phyloP scores from a whole-genome alignment of 1,284 basidiomycete species.

The Tylopilus sp. region DNA sequence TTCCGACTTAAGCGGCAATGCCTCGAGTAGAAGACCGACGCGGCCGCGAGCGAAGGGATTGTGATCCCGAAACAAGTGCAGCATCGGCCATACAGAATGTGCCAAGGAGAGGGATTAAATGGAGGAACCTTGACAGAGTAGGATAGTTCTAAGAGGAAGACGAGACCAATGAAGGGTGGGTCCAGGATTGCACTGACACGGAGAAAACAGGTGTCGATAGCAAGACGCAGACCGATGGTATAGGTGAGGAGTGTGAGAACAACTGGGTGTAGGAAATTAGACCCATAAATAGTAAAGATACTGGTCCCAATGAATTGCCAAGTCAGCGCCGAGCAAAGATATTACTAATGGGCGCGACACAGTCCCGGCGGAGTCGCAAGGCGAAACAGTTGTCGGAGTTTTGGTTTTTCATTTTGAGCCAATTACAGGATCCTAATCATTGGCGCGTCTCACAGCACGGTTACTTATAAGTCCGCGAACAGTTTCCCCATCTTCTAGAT shows the following conservation, averaged over 20 bases:
- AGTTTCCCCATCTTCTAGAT: no score
- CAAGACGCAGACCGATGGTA: conserved; percentile 30
- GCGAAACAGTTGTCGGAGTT: no score
- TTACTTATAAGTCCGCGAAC: no score
- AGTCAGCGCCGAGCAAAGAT: no score
- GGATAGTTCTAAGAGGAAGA: conserved; percentile 4
- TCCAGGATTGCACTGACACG: conserved; percentile 5
- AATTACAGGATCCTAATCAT: no score
- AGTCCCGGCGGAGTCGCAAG: no score
- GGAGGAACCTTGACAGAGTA: conserved; percentile 21
- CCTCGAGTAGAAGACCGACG: conserved; percentile 12
- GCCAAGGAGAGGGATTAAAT: conserved; percentile 31
- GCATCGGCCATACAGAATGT: conserved; percentile 24
- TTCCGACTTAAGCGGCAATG: conserved; percentile 13
- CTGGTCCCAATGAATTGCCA: conserved; percentile 11
- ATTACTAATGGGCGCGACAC: no score
- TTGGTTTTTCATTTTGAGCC: no score
- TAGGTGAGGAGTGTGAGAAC: conserved; percentile 30
- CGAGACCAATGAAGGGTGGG: neutral
- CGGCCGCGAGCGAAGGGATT: conserved; percentile 18
- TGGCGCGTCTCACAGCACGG: no score
- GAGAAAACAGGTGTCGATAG: conserved; percentile 14
- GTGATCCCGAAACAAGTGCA: conserved; percentile 11
- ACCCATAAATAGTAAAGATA: conserved; percentile 16
- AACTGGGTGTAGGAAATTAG: conserved; percentile 14